phyloP scores from a whole-genome alignment of 2,329 filamentous ascomycete genomes.

The Camillea tinctor region DNA sequence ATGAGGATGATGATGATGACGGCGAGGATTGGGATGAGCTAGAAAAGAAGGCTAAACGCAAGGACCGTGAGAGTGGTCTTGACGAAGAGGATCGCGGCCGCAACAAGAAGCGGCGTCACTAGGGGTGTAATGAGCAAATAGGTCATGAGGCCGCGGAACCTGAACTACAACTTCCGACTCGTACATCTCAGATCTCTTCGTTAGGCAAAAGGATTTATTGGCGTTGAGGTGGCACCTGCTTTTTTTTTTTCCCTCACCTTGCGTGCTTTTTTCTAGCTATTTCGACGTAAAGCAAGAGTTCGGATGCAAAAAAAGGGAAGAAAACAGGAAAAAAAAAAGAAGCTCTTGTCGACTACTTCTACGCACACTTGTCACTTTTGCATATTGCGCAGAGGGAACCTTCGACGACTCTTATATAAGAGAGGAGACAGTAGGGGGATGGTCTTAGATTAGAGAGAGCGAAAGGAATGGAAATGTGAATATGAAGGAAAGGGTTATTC shows the following conservation, averaged over 20 bases:
- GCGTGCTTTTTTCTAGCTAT: neutral
- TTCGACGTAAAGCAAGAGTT: neutral
- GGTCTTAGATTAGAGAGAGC: no score
- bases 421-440: no score
- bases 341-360: neutral
- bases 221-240: neutral
- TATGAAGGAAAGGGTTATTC: no score
- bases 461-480: no score
- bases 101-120: conserved; percentile 67
- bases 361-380: neutral
- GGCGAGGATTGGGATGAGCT: conserved; percentile 94
- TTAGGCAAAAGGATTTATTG: neutral
- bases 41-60: conserved; percentile 86
- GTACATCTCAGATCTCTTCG: neutral
- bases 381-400: no score
- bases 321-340: neutral
- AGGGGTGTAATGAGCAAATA: conserved; percentile 6
- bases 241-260: neutral
- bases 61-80: conserved; percentile 65
- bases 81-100: conserved; percentile 74
- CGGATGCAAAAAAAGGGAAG: neutral
- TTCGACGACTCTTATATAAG: no score
- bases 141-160: neutral
- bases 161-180: neutral
- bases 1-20: conserved; percentile 71